A percentile compares a stretch with the other conserved stretches of the same genome.
phyloP scores from a whole-genome alignment of 192 early-diverging fungal species.

The Oehlia diaphana region DNA sequence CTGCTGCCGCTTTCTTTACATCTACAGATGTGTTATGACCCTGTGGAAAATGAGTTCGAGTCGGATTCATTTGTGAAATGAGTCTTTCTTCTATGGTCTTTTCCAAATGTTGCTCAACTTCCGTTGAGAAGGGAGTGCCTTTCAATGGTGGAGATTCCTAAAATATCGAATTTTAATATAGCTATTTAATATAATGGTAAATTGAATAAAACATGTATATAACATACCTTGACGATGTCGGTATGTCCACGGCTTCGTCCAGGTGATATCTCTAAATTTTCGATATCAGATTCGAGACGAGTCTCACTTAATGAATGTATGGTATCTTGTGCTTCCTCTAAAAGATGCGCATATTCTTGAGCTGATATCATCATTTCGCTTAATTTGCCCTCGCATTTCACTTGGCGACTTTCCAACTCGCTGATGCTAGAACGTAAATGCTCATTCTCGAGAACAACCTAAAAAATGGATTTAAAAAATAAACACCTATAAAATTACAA shows the following conservation, averaged over 20 bases:
- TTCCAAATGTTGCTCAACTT: slow-evolving; percentile 47
- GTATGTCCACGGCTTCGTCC: slow-evolving; percentile 31
- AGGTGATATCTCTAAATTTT: slow-evolving; percentile 34
- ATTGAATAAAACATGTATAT: neutral
- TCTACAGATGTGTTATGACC: slow-evolving; percentile 17
- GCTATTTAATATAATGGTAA: too few relatives aligned
- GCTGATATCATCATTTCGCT: slow-evolving; percentile 56
- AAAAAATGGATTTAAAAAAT: slow-evolving; percentile 2
- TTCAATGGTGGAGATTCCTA: slow-evolving; percentile 34
- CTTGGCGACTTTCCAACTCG: slow-evolving; percentile 56
- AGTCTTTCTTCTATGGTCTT: slow-evolving; percentile 47
- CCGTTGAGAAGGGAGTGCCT: slow-evolving; percentile 44
- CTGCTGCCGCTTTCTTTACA: slow-evolving; percentile 39
- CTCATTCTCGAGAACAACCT: slow-evolving; percentile 54
- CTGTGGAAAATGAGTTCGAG: slow-evolving; percentile 3
- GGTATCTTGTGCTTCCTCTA: slow-evolving; percentile 61
- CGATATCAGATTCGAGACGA: slow-evolving; percentile 47
- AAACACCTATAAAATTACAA: neutral
- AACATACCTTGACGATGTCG: slow-evolving; percentile 19
- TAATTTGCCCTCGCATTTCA: slow-evolving; percentile 55
- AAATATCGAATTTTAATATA: neutral
- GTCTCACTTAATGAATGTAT: slow-evolving; percentile 53
- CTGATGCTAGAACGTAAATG: slow-evolving; percentile 49
- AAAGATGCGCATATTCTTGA: slow-evolving; percentile 56
- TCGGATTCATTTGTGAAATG: slow-evolving; percentile 33